Conservation (phyloP, 306 rosid species). For the Styphnolobium japonicum region DNA sequence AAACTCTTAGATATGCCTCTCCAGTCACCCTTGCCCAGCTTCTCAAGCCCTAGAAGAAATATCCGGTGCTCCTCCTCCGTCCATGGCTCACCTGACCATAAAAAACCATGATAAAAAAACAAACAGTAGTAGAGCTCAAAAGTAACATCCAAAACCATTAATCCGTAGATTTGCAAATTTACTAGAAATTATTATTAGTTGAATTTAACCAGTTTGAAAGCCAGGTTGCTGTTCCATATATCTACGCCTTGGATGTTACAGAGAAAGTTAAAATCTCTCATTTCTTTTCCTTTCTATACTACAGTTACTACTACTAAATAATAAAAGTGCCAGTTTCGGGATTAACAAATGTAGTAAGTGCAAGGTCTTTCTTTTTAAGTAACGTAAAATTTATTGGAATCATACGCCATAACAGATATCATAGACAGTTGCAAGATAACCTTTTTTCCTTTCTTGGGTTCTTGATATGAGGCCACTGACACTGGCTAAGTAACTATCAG, state of each 20-base stretch:
- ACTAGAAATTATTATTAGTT: too few species aligned
- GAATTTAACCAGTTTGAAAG: too few species aligned
- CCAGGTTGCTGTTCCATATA: too few species aligned
- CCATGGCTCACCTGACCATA: constrained; percentile 59
- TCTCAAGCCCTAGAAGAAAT: constrained; percentile 61
- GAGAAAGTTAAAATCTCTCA: too few species aligned
- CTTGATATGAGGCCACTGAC: constrained; percentile 22
- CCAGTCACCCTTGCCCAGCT: constrained; percentile 67
- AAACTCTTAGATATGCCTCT: constrained; percentile 55
- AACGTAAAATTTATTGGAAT: too few species aligned
- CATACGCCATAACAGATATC: neutral
- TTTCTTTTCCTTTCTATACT: too few species aligned
- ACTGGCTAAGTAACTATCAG: constrained; percentile 42
- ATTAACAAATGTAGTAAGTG: neutral
- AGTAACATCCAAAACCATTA: neutral
- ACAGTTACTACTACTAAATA: too few species aligned
- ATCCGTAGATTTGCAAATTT: too few species aligned
- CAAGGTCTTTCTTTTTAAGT: too few species aligned
- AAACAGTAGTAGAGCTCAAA: neutral
- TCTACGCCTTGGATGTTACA: too few species aligned
- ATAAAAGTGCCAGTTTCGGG: too few species aligned
- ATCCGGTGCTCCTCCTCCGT: constrained; percentile 61
- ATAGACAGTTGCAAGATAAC: neutral
- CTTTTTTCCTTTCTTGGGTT: constrained; percentile 52
- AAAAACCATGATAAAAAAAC: neutral